These are phyloP conservation scores for Verbascum thapsus DNA, from an alignment of 257 asterid species.

Conservation along the genomic window DNA sequence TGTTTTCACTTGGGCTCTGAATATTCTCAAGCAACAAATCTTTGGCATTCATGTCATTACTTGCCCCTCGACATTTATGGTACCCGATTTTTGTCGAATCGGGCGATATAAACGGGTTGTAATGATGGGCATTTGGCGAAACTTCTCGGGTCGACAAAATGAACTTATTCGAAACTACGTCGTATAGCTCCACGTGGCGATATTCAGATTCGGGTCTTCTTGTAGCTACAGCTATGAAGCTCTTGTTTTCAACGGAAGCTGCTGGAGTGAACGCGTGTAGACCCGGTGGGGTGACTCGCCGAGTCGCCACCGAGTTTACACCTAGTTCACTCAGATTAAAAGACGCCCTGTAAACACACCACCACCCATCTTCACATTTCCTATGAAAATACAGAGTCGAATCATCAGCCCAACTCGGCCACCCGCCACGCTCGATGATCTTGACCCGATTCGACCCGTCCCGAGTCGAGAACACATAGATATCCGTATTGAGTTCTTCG, in stretches of 20 bases:
- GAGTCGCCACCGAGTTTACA: slow-evolving; percentile 43
- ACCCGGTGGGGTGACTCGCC: slow-evolving; percentile 85
- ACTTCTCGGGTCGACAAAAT: slow-evolving; percentile 50
- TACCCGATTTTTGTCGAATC: slow-evolving; percentile 66
- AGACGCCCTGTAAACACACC: slow-evolving; percentile 73
- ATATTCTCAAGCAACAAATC: slow-evolving; percentile 60
- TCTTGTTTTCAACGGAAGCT: slow-evolving; percentile 50
- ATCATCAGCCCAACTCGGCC: slow-evolving; percentile 93
- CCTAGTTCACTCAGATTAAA: slow-evolving; percentile 33
- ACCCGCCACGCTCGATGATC: slow-evolving; percentile 84
- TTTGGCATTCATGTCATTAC: slow-evolving; percentile 33
- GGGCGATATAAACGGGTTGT: slow-evolving; percentile 75
- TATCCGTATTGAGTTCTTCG: slow-evolving; percentile 68
- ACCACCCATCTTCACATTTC: slow-evolving; percentile 80
- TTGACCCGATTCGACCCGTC: slow-evolving; percentile 82
- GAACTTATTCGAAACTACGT: slow-evolving; percentile 45
- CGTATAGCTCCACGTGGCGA: slow-evolving; percentile 76
- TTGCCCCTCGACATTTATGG: slow-evolving; percentile 67
- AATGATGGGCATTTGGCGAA: slow-evolving; percentile 64
- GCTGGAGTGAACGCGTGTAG: slow-evolving; percentile 94
- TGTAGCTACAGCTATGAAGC: slow-evolving; percentile 77
- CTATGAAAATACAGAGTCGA: slow-evolving; percentile 80
- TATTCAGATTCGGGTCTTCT: slow-evolving; percentile 63
- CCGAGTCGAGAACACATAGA: slow-evolving; percentile 58
- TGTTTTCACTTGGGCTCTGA: slow-evolving; percentile 44